Evolutionary conservation across 2,329 filamentous ascomycete species (phyloP), one percentile per base, ranked within the genome.

Genomic region (Exophiala sp.): DNA sequence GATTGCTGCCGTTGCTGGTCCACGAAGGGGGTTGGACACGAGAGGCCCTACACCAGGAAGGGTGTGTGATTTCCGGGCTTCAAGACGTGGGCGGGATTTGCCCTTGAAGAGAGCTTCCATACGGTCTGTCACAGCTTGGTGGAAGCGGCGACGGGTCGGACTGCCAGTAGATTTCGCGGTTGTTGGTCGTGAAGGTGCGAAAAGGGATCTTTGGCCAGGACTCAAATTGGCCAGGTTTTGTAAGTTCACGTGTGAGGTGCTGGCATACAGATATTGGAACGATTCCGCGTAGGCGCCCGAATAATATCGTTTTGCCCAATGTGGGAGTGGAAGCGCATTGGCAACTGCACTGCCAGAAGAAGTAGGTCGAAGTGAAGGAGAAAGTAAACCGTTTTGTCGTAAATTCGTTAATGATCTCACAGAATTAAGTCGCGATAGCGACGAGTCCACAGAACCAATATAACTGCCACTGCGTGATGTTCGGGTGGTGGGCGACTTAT

Each of bases 281-380:
- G 60, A 59, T 20, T 64, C 58, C 18, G 44, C 56, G 50, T 64
- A 64, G 32, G 60, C 50, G 33, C 62, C 62, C 9, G 63, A 65
- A 67, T 91, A 91, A 69, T 90, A 91, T 12, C 89, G 72, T 61
- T 78, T 83, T 38, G 70, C 72, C 68, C 78, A 80, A 6, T 72
- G 68, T 1, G 78, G 40, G 76, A 69, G 18, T 58, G 61, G 40
- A 76, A 68, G 14, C 60, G 60, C 35, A 66, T 68, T 69, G 46
- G 74, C 62, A 24, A 75, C 60, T 20, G 72, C 69, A 54, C 74
- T 79, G 16, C 74, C 69, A 43, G 71, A 71, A 10, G 77, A 79
- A 33, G 72, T 50, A 11, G 62, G 60, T 20, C 62, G 55, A 39
- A 52, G 47, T 18, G 67, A 55, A 45, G 45, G 42, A 9, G 54